Evolutionary conservation across 148 eudicot genomes (phyloP).

Genomic region (Rheum nobile): DNA sequence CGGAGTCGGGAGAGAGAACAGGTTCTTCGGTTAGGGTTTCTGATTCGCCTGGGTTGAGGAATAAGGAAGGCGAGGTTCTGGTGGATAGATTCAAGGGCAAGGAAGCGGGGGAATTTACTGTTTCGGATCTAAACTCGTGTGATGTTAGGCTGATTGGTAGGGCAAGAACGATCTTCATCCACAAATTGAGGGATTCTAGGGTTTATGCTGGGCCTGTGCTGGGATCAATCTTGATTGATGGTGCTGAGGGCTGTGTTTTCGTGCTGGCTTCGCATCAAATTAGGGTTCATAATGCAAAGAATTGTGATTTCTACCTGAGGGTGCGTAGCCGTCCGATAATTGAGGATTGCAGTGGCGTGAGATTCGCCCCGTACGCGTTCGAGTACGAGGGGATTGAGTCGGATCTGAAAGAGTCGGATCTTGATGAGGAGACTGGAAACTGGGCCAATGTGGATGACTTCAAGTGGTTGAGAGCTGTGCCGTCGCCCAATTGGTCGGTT

Average conservation of each 20-base stretch:
- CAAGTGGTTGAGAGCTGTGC: constrained; percentile 72
- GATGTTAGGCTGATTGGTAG: constrained; percentile 57
- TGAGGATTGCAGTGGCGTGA: constrained; percentile 66
- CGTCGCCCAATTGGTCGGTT: constrained; percentile 78
- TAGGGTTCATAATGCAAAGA: constrained; percentile 67
- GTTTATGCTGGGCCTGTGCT: constrained; percentile 55
- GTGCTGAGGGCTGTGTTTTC: constrained; percentile 42
- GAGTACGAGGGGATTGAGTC: constrained; percentile 55
- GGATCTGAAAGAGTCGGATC: constrained; percentile 48
- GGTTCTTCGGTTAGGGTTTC: constrained; percentile 12
- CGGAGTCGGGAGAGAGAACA: constrained; percentile 6
- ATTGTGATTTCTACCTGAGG: constrained; percentile 66
- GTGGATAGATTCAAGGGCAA: constrained; percentile 44
- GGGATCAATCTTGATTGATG: constrained; percentile 80
- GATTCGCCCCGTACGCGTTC: constrained; percentile 77
- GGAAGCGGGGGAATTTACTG: constrained; percentile 49
- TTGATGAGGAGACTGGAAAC: constrained; percentile 64
- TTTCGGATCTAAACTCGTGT: constrained; percentile 45
- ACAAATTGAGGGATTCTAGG: constrained; percentile 46
- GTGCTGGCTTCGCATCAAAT: constrained; percentile 84
- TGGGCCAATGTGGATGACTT: constrained; percentile 91
- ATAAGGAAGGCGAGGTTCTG: constrained; percentile 40
- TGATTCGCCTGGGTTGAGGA: constrained; percentile 38
- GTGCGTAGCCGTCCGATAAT: constrained; percentile 79
- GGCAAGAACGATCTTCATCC: constrained; percentile 51